These are phyloP conservation scores for Penicillium chermesinum DNA, from an alignment of 495 filamentous ascomycete species.

Conservation along the genomic window DNA sequence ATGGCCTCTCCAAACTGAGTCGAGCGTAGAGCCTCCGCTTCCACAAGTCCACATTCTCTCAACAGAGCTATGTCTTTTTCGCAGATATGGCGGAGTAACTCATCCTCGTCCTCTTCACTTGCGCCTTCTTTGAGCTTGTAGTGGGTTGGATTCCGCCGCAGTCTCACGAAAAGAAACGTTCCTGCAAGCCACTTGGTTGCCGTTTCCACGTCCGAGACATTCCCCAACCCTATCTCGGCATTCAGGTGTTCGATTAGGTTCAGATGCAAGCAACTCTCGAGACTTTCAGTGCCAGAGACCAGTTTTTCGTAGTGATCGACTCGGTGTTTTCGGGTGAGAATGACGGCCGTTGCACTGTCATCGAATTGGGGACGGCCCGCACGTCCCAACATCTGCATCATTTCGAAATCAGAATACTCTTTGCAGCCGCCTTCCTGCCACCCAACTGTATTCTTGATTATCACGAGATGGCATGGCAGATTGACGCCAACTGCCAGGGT, in stretches of 20 bases:
- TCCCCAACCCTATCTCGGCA: slow-evolving; percentile 84
- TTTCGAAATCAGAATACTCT: slow-evolving; percentile 87
- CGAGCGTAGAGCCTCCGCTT: slow-evolving; percentile 48
- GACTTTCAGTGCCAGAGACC: slow-evolving; percentile 71
- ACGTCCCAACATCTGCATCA: slow-evolving; percentile 98
- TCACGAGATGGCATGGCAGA: slow-evolving; percentile 84
- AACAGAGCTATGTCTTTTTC: slow-evolving; percentile 70
- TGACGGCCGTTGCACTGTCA: slow-evolving; percentile 74
- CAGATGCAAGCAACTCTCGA: slow-evolving; percentile 84
- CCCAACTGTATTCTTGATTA: slow-evolving; percentile 82
- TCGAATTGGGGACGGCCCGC: slow-evolving; percentile 94
- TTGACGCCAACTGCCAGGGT: slow-evolving; percentile 94
- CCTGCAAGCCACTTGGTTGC: slow-evolving; percentile 80
- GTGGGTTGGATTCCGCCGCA: slow-evolving; percentile 71
- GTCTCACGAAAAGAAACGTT: slow-evolving; percentile 82
- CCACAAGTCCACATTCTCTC: slow-evolving; percentile 56
- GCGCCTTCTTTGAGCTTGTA: slow-evolving; percentile 67
- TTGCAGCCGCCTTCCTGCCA: slow-evolving; percentile 60
- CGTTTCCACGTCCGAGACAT: slow-evolving; percentile 62
- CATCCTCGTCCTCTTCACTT: slow-evolving; percentile 52
- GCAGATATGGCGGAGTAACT: slow-evolving; percentile 73
- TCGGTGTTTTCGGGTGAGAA: slow-evolving; percentile 71
- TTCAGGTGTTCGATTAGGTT: slow-evolving; percentile 92
- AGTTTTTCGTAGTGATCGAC: slow-evolving; percentile 73
- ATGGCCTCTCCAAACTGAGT: slow-evolving; percentile 85